A percentile compares a stretch with the other conserved stretches of the same genome.
Evolutionary conservation across 306 rosid species (phyloP).

Genomic region (Canavalia gladiata): DNA sequence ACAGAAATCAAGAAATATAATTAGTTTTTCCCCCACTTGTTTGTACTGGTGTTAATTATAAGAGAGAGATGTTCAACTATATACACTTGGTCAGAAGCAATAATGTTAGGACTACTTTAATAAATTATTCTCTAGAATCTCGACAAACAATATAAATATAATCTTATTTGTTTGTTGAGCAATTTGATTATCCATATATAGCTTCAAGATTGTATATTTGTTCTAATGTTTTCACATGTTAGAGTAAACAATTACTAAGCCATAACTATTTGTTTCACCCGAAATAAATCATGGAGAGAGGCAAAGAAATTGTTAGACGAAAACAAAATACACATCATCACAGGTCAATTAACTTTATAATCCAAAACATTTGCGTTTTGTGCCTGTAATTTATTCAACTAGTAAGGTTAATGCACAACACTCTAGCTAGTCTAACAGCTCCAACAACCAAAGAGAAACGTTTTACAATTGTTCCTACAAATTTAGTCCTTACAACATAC

Average conservation of each 20-base stretch:
- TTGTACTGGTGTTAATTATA: slow-evolving; percentile 44
- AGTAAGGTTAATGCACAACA: slow-evolving; percentile 50
- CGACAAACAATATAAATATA: slow-evolving; percentile 45
- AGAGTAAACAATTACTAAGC: slow-evolving; percentile 12
- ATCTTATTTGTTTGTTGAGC: slow-evolving; percentile 40
- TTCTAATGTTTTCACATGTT: slow-evolving; percentile 25
- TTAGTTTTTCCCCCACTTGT: slow-evolving; percentile 51
- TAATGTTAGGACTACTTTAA: slow-evolving; percentile 49
- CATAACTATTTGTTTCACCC: not conserved
- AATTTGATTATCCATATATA: slow-evolving; percentile 42
- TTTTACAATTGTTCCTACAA: slow-evolving; percentile 55
- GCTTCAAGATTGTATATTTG: slow-evolving; percentile 27
- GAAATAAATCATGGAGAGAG: slow-evolving; percentile 35
- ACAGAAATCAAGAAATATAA: slow-evolving; percentile 45
- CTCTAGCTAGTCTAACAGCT: slow-evolving; percentile 46
- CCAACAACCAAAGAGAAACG: slow-evolving; percentile 45
- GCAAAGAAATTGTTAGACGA: not conserved
- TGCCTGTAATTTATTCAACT: slow-evolving; percentile 44
- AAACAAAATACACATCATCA: slow-evolving; percentile 22
- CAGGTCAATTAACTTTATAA: not conserved
- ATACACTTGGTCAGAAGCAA: slow-evolving; percentile 52
- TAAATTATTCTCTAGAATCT: slow-evolving; percentile 49
- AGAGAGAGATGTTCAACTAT: slow-evolving; percentile 39
- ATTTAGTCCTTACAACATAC: slow-evolving; percentile 44
- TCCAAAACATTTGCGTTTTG: slow-evolving; percentile 26